Base-by-base conservation (phyloP, 2,329 filamentous ascomycete genomes). In the Beauveria scarabaeidicola region DNA sequence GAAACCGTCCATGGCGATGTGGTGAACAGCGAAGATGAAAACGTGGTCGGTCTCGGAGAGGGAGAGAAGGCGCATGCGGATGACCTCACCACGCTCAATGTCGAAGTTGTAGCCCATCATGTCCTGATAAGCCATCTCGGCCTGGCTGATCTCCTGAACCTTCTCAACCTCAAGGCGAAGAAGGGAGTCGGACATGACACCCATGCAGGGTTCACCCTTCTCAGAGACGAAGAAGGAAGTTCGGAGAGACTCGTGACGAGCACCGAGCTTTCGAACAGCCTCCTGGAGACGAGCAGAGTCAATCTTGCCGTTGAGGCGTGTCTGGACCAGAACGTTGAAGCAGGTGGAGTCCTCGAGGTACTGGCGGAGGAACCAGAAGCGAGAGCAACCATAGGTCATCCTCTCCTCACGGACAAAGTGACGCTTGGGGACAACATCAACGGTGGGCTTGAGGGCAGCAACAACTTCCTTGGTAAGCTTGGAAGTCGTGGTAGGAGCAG, bases 1-100 rank as follows among this genome's bases (percentile, higher is more conserved):
- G 40, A 76, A 63, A 1, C 76, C 78, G 61, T 83, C 81, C 71
- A 82, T 74, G 46, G 72, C 69, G 41, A 83, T 81, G 64, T 82
- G 79, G 61, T 82, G 79, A 46, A 72, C 73, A 5, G 69, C 70
- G 13, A 82, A 59, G 0, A 83, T 51, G 1, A 82, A 61, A 63
- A 69, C 74, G 62, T 80, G 74, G 8, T 62, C 57, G 0, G 65
- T 67, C 1, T 66, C 61, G 0, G 69, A 70, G 11, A 69, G 65
- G 0, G 73, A 66, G 4, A 80, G 65, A 1, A 79, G 65, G 3
- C 65, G 56, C 3, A 76, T 63, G 6, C 68, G 65, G 6, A 77
- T 56, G 2, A 65, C 55, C 5, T 75, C 65, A 10, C 75, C 74
- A 8, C 63, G 64, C 15, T 67, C 69, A 10, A 81, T 60, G 54